phyloP scores from a whole-genome alignment of 306 rosid species.

The Lotus japonicus region DNA sequence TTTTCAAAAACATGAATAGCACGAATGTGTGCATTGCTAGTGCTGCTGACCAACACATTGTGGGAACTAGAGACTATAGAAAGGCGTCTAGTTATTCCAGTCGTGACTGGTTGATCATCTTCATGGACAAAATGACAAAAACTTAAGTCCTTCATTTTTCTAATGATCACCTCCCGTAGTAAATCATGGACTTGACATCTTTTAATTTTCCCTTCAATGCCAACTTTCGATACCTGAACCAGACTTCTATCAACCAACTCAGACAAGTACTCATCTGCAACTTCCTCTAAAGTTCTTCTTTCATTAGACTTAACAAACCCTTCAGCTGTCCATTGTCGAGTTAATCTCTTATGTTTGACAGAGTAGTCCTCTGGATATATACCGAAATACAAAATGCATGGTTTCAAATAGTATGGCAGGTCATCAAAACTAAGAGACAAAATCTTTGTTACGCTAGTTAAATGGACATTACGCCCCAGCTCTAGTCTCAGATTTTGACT shows the following conservation, averaged over 20 bases:
- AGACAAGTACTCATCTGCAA: background rate
- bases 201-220: background rate
- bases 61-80: background rate
- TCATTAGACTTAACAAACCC: background rate
- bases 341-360: background rate
- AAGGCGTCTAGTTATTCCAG: background rate
- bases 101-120: background rate
- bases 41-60: background rate
- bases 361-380: background rate
- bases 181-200: background rate
- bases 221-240: background rate
- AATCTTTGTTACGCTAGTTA: background rate
- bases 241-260: background rate
- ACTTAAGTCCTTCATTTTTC: background rate
- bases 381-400: background rate
- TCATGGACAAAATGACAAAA: background rate
- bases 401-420: background rate
- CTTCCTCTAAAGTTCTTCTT: background rate
- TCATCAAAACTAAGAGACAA: background rate
- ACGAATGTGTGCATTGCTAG: background rate
- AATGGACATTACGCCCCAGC: background rate
- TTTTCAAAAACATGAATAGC: background rate
- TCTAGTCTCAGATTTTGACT: background rate
- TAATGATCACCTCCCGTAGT: background rate
- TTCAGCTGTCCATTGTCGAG: background rate